Conservation (phyloP, 108 stramenopile genomes). For the Schizochytrium sp. region DNA sequence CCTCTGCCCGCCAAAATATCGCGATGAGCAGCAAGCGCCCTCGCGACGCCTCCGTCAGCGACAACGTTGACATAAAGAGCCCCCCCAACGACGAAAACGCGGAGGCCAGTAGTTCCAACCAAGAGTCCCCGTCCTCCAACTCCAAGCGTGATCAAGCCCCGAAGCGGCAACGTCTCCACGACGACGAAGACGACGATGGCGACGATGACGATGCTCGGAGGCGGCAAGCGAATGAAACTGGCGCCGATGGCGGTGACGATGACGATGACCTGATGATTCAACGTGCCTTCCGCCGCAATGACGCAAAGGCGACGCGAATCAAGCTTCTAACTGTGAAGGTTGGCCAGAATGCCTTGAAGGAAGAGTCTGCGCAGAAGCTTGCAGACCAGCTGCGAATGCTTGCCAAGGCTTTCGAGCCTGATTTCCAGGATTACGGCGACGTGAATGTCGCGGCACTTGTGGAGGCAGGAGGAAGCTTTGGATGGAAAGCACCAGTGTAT, state of each 20-base stretch:
- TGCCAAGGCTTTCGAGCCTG: not conserved
- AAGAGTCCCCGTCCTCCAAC: no score
- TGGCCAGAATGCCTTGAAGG: slow-evolving; percentile 6
- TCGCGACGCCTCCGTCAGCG: no score
- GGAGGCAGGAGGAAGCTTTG: slow-evolving; percentile 24
- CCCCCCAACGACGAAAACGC: no score
- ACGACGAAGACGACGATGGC: not conserved
- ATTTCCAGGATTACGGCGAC: slow-evolving; percentile 34
- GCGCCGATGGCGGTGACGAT: not conserved
- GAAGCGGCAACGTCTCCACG: not conserved
- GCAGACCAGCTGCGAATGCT: not conserved
- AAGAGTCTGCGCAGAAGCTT: slow-evolving; percentile 12
- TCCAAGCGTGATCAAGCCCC: no score
- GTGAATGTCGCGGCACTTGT: slow-evolving; percentile 7
- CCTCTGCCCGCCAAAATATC: no score
- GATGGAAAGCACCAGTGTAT: slow-evolving; percentile 57
- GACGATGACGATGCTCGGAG: not conserved
- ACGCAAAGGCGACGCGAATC: not conserved
- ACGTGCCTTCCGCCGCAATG: slow-evolving; percentile 30
- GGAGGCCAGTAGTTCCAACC: no score
- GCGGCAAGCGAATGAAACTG: not conserved
- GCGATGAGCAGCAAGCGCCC: no score
- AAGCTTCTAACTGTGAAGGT: slow-evolving; percentile 41
- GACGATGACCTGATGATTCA: not conserved
- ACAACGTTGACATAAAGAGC: no score